Evolutionary conservation across 2,329 filamentous ascomycete species (phyloP).

Genomic region (Drechslerella coelobrocha): DNA sequence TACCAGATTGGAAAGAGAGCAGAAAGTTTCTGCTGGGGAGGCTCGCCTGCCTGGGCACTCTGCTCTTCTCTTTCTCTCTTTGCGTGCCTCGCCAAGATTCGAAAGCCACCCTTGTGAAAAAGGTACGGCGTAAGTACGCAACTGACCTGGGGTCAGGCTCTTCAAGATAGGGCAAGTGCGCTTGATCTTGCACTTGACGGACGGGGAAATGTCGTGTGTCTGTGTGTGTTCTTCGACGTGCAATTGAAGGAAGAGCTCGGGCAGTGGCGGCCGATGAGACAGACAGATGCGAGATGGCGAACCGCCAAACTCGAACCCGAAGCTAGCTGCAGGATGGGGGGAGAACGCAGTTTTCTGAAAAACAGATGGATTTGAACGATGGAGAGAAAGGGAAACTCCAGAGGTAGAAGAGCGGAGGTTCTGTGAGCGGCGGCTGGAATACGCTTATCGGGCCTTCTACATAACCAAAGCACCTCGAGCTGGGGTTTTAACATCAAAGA

Average conservation of each 20-base stretch:
- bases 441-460: slow-evolving; percentile 26
- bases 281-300: slow-evolving; percentile 1
- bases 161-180: slow-evolving; percentile 38
- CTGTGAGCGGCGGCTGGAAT: slow-evolving; percentile 33
- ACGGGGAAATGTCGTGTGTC: slow-evolving; percentile 6
- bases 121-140: slow-evolving; percentile 27
- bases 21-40: slow-evolving; percentile 27
- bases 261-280: neutral
- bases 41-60: slow-evolving; percentile 24
- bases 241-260: slow-evolving; percentile 17
- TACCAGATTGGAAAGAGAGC: slow-evolving; percentile 27
- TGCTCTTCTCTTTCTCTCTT: slow-evolving; percentile 23
- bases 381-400: slow-evolving; percentile 5
- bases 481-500: slow-evolving; percentile 14
- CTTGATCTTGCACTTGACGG: slow-evolving; percentile 14
- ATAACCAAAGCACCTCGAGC: slow-evolving; percentile 17
- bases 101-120: slow-evolving; percentile 34
- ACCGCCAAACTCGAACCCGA: slow-evolving; percentile 1
- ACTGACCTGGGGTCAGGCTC: slow-evolving; percentile 26
- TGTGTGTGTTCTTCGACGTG: slow-evolving; percentile 4
- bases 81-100: slow-evolving; percentile 28
- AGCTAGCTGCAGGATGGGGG: slow-evolving; percentile 9
- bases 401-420: slow-evolving; percentile 32
- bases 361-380: neutral
- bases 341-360: neutral